Base-by-base conservation (phyloP, 2,329 filamentous ascomycete species). In the Colletotrichum horii region DNA sequence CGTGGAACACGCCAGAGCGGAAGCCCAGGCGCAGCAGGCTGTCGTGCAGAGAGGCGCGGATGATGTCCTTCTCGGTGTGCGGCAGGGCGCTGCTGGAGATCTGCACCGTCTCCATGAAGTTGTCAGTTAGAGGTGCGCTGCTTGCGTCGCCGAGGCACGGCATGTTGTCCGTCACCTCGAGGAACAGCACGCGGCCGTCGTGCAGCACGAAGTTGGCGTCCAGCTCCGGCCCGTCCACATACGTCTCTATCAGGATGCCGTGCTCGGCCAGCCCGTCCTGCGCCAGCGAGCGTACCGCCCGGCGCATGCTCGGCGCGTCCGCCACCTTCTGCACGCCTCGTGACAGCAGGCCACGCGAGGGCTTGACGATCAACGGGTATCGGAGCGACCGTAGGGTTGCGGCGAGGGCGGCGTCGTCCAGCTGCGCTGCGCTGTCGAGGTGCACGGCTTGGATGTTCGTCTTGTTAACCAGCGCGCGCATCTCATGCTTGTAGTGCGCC, bases 191-290 rank as follows among this genome's bases (percentile, higher is more conserved):
- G 38, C 86, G 78, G 1, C 84, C 85, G 67, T 87, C 80, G 19
- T 79, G 78, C 1, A 87, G 69, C 14, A 84, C 80, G 32, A 88
- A 79, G 77, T 87, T 87, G 64, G 80, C 83, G 73, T 87, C 85
- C 3, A 87, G 79, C 72, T 88, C 86, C 1, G 85, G 86, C 1
- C 86, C 86, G 14, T 83, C 81, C 22, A 83, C 76, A 68, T 87
- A 87, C 19, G 78, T 75, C 71, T 88, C 85, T 2, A 87, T 78
- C 4, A 87, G 78, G n/a, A 86, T 78, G 16, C 79, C 78, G 62
- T 75, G 80, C 28, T 28, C 28, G 28, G 28, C 28, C 28, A 28
- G 8, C 28, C 28, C 28, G 77, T 32, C 76, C 22, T 58, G 67
- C n/a, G 69, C 77, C 30, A 73, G 75, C 22, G 78, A n/a, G 69